A percentile compares a stretch with the other conserved stretches of the same genome.
Evolutionary conservation across 768 basidiomycete species (phyloP).

Genomic region (Suillus placidus): DNA sequence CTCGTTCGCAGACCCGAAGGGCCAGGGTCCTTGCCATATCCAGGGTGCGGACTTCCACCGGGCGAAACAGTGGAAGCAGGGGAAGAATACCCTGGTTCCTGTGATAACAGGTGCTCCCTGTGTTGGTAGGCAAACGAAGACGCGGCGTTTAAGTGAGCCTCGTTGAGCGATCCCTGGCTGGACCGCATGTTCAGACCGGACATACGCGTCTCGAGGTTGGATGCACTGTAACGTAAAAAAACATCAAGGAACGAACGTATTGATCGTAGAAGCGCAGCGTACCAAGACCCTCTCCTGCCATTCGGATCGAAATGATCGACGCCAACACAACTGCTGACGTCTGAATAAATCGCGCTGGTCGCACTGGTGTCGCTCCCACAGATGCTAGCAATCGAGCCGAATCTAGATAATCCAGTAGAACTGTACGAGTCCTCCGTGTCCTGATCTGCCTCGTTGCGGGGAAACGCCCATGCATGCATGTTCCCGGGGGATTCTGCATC

Average conservation of each 20-base stretch:
- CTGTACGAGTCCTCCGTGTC: conserved; percentile 58
- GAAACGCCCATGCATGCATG: conserved; percentile 49
- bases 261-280: conserved; percentile 13
- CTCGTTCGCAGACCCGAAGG: conserved; percentile 26
- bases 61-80: conserved; percentile 50
- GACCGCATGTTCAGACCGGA: conserved; percentile 38
- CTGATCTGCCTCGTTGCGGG: conserved; percentile 45
- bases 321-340: conserved; percentile 41
- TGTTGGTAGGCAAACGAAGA: conserved; percentile 20
- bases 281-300: conserved; percentile 37
- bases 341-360: conserved; percentile 53
- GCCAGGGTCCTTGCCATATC: conserved; percentile 24
- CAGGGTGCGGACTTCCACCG: conserved; percentile 36
- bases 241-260: conserved; percentile 13
- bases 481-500: conserved; percentile 37
- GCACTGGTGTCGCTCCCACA: conserved; percentile 60
- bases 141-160: conserved; percentile 27
- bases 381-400: conserved; percentile 62
- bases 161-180: conserved; percentile 35
- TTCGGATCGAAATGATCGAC: conserved; percentile 38
- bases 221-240: conserved; percentile 27
- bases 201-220: conserved; percentile 35
- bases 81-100: conserved; percentile 42
- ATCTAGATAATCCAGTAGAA: conserved; percentile 52
- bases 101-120: conserved; percentile 29